Evolutionary conservation across 495 filamentous ascomycete species (phyloP).

Genomic region (Xylaria sp.): DNA sequence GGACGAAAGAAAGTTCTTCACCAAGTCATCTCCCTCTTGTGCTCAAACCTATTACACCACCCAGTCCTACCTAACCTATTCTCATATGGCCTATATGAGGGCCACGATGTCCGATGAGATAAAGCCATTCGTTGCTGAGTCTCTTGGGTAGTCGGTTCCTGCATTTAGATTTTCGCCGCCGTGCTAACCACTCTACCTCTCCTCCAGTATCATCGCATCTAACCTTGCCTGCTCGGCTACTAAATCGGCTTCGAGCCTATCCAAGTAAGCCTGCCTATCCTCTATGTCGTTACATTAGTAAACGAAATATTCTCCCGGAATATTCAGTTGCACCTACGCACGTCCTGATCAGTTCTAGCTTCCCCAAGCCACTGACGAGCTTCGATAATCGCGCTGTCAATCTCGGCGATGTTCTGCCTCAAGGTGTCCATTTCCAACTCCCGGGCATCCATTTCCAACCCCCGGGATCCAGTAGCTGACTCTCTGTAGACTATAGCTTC

Average conservation of each 20-base stretch:
- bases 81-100: neutral
- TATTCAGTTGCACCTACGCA: constrained; percentile 12
- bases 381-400: constrained; percentile 26
- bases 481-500: neutral
- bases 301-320: neutral
- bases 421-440: constrained; percentile 20
- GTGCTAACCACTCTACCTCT: neutral
- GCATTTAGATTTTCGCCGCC: neutral
- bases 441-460: neutral
- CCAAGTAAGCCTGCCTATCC: constrained; percentile 6
- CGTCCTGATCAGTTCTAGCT: constrained; percentile 9
- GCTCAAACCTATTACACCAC: neutral
- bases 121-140: neutral
- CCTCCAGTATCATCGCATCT: neutral
- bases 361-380: constrained; percentile 28
- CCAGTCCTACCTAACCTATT: neutral
- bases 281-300: constrained; percentile 17
- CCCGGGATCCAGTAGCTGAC: neutral
- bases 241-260: constrained; percentile 22
- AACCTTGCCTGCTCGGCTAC: constrained; percentile 20
- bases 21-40: neutral
- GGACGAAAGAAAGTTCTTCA: constrained; percentile 13
- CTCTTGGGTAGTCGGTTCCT: neutral
- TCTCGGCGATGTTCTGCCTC: constrained; percentile 25
- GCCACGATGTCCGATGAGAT: neutral